phyloP scores from a whole-genome alignment of 2,329 filamentous ascomycete genomes.

The Fusarium chaquense region DNA sequence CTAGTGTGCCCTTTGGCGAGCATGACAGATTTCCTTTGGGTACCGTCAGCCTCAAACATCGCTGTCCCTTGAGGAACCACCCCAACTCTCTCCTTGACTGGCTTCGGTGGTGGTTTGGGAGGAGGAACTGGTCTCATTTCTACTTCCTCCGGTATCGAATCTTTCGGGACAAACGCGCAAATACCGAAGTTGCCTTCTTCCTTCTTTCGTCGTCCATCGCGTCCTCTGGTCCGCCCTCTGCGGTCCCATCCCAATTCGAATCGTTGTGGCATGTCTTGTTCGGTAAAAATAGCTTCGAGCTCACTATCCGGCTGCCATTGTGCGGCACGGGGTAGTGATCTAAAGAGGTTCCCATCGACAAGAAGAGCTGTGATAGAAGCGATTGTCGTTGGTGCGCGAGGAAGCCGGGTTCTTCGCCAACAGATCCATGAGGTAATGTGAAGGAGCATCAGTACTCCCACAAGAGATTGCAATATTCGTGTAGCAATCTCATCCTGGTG shows the following conservation, averaged over 20 bases:
- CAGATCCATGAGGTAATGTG: constrained; percentile 49
- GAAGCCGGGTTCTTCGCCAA: constrained; percentile 46
- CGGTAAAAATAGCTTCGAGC: constrained; percentile 31
- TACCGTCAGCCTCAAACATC: constrained; percentile 28
- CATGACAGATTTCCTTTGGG: constrained; percentile 39
- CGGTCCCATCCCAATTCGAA: constrained; percentile 43
- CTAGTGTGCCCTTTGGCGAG: constrained; percentile 29
- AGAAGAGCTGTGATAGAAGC: constrained; percentile 54
- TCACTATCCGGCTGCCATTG: constrained; percentile 45
- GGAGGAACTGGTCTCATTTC: constrained; percentile 43
- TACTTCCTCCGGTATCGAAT: constrained; percentile 39
- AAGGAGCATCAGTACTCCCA: constrained; percentile 47
- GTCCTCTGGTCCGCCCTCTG: constrained; percentile 16
- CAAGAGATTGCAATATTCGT: constrained; percentile 51
- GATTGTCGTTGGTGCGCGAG: constrained; percentile 51
- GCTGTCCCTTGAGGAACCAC: constrained; percentile 40
- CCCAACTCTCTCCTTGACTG: constrained; percentile 31
- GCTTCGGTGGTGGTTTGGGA: constrained; percentile 28
- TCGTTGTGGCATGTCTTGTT: constrained; percentile 21
- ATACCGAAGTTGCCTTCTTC: constrained; percentile 41
- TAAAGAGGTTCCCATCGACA: constrained; percentile 54
- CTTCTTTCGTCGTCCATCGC: constrained; percentile 34
- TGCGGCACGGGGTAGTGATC: constrained; percentile 40
- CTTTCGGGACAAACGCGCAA: constrained; percentile 27
- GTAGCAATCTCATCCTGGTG: constrained; percentile 51